These are phyloP conservation scores for Imleria badia DNA, from an alignment of 768 basidiomycete genomes.

Conservation along the genomic window DNA sequence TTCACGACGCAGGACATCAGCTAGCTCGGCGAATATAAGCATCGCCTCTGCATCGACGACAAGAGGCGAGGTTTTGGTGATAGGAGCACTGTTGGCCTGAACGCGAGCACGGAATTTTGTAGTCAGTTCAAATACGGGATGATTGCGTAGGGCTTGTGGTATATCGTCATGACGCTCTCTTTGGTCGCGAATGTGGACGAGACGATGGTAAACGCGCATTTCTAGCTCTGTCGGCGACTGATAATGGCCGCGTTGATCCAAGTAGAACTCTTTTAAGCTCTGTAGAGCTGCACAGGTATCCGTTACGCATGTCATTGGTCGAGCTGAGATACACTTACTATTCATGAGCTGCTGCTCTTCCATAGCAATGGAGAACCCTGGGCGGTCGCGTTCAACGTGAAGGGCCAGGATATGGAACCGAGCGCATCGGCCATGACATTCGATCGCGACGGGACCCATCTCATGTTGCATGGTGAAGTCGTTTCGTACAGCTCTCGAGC, in stretches of 20 bases:
- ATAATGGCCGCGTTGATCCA: conserved; percentile 70
- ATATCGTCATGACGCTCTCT: conserved; percentile 73
- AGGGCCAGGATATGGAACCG: conserved; percentile 89
- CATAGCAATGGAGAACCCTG: conserved; percentile 60
- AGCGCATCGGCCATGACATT: conserved; percentile 91
- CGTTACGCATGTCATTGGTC: not conserved
- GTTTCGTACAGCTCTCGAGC: conserved; percentile 84
- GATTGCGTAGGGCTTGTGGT: conserved; percentile 59
- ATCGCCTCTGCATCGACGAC: conserved; percentile 65
- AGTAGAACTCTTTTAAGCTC: conserved; percentile 90
- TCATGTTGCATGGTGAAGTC: conserved; percentile 95
- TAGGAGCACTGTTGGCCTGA: conserved; percentile 75
- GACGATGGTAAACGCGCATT: conserved; percentile 93
- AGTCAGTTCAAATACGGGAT: conserved; percentile 81
- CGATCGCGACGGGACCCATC: conserved; percentile 73
- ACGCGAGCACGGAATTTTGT: conserved; percentile 79
- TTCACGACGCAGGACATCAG: conserved; percentile 59
- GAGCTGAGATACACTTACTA: conserved; percentile 49
- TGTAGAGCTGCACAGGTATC: conserved; percentile 65
- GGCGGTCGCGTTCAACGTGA: conserved; percentile 58
- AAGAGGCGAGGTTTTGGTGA: conserved; percentile 63
- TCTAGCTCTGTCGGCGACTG: conserved; percentile 86
- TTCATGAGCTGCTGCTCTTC: conserved; percentile 93
- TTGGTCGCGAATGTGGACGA: conserved; percentile 88
- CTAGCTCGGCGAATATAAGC: conserved; percentile 63